phyloP scores from a whole-genome alignment of 2,329 filamentous ascomycete genomes.

The Aspergillus udagawae region DNA sequence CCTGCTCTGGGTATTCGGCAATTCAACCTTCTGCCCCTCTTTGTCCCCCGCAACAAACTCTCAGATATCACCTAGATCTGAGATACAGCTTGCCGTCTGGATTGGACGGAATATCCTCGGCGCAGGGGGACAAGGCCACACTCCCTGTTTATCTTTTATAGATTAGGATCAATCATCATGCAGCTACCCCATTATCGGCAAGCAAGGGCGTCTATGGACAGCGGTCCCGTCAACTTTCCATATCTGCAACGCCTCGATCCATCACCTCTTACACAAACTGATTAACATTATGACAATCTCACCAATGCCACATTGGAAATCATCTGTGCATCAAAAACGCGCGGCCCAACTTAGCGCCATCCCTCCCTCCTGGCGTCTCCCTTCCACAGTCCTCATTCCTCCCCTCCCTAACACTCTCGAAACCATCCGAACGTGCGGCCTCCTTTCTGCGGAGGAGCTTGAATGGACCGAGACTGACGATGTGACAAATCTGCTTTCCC shows the following conservation, averaged over 20 bases:
- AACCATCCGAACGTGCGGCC: slow-evolving; percentile 15
- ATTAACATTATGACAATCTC: slow-evolving; percentile 3
- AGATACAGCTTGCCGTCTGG: neutral
- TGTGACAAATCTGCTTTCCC: slow-evolving; percentile 12
- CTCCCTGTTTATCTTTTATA: neutral
- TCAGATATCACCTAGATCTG: neutral
- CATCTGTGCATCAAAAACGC: slow-evolving; percentile 17
- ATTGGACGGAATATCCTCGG: neutral
- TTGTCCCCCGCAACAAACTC: neutral
- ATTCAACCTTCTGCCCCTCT: neutral
- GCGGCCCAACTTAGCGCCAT: slow-evolving; percentile 16
- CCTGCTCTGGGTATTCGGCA: neutral
- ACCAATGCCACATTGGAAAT: slow-evolving; percentile 16
- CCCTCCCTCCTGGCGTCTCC: slow-evolving; percentile 19
- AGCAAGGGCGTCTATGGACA: neutral
- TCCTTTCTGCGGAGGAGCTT: slow-evolving; percentile 17
- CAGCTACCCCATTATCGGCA: neutral
- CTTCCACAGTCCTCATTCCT: slow-evolving; percentile 2
- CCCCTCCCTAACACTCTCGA: slow-evolving; percentile 12
- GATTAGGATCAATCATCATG: neutral
- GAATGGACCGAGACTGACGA: slow-evolving; percentile 21
- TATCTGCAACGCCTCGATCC: neutral
- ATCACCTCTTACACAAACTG: neutral
- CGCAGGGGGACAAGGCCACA: neutral
- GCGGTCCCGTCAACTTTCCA: neutral